Base-by-base conservation (phyloP, 2,329 filamentous ascomycete genomes). In the Fusarium dlaminii region DNA sequence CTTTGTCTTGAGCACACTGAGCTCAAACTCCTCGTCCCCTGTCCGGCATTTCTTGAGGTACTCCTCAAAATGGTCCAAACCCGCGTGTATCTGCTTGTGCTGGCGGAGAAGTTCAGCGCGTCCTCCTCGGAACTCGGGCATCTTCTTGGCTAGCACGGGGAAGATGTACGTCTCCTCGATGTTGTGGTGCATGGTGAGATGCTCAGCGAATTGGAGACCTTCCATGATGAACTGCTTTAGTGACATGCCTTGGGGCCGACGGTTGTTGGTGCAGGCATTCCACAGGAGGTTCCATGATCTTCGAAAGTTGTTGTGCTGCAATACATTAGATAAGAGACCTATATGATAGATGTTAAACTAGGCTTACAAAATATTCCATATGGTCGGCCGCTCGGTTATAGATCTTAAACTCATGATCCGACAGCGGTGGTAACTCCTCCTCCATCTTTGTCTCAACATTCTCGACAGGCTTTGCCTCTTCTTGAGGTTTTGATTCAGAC, bases 101-200 rank as follows among this genome's bases (percentile, higher is more conserved):
- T 98, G 94, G 13, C 84, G 87, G 57, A 96, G 81, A 52, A 96
- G 83, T 78, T 92, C 88, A 20, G 91, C 86, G 6, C 76, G 74
- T n/a, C 77, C 78, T 63, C 75, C 70, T 29, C 86, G 85, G 80
- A 97, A 97, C 74, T 93, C 91, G 10, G 93, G 91, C 94, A 97
- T 97, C 75, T 90, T 91, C 76, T 85, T 85, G 18, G 93, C 94
- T 5, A 98, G 88, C 2, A 91, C 79, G 3, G 95, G 95, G 81
- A 97, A 98, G 45, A 98, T 86, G 80, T 94, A 90, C 36, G 86
- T 83, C 82, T 98, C 95, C 81, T 98, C 95, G 78, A 97, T 96
- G 65, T 84, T 85, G 84, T 98, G 95, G 83, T 98, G 95, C 65
- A 89, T 83, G 15, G 90, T 88, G n/a, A 98, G 89, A 66, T 92